Evolutionary conservation across 2,329 filamentous ascomycete species (phyloP).

Genomic region (Pseudogymnoascus sp.): DNA sequence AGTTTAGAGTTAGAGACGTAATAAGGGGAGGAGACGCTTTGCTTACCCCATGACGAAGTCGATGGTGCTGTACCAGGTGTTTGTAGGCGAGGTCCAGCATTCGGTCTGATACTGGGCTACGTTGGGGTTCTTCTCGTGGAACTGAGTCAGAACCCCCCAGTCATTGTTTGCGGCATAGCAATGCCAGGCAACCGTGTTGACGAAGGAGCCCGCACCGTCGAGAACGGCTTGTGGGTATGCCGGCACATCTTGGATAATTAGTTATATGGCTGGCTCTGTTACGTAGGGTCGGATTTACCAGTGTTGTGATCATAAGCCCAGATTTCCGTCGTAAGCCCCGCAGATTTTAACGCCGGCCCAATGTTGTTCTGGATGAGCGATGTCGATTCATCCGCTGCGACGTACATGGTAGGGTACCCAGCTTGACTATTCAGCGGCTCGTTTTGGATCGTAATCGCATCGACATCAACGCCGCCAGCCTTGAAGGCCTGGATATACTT

Average conservation of each 20-base stretch:
- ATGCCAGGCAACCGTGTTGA: conserved; percentile 24
- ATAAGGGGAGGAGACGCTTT: not conserved
- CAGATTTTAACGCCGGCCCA: conserved; percentile 31
- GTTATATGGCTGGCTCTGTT: not conserved
- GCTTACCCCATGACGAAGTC: conserved; percentile 38
- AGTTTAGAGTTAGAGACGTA: not conserved
- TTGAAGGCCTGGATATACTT: conserved; percentile 35
- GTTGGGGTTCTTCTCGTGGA: conserved; percentile 33
- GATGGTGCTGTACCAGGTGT: conserved; percentile 47
- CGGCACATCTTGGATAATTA: conserved; percentile 16
- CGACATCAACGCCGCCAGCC: conserved; percentile 28
- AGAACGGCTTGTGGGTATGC: conserved; percentile 21
- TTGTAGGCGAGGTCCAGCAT: conserved; percentile 38
- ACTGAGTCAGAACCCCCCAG: conserved; percentile 24
- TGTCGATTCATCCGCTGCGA: conserved; percentile 31
- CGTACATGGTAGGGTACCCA: conserved; percentile 32
- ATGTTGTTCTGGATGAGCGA: conserved; percentile 31
- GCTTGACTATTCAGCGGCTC: conserved; percentile 35
- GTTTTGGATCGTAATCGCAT: conserved; percentile 38
- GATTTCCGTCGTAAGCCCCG: conserved; percentile 33
- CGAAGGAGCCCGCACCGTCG: conserved; percentile 17
- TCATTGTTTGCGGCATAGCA: conserved; percentile 24
- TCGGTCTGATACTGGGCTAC: conserved; percentile 41
- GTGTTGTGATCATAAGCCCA: conserved; percentile 28
- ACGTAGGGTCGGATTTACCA: not conserved